phyloP scores from a whole-genome alignment of 352 stramenopile genomes.

The Plasmopara halstedii region DNA sequence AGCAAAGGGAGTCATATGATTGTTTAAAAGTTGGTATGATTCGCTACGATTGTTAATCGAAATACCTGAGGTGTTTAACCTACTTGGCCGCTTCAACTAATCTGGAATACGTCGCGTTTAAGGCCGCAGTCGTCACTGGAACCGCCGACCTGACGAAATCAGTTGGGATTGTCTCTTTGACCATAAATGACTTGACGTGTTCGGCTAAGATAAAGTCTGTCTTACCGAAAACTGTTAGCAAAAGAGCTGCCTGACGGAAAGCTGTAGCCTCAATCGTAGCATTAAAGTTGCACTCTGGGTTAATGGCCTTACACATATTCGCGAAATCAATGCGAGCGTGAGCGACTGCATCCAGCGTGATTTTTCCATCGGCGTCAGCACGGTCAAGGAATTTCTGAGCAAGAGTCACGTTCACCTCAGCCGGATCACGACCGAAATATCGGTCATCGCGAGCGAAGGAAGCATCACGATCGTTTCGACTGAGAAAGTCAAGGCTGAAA shows the following conservation, averaged over 20 bases:
- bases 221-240: slow-evolving; percentile 21
- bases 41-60: too few species aligned
- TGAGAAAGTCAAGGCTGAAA: slow-evolving; percentile 29
- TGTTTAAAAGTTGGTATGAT: too few species aligned
- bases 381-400: slow-evolving; percentile 16
- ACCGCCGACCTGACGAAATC: slow-evolving; percentile 13
- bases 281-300: slow-evolving; percentile 21
- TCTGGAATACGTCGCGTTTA: slow-evolving; percentile 9
- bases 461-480: slow-evolving; percentile 31
- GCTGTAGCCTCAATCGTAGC: slow-evolving; percentile 16
- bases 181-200: slow-evolving; percentile 22
- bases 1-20: too few species aligned
- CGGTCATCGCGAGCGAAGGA: slow-evolving; percentile 26
- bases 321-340: slow-evolving; percentile 15
- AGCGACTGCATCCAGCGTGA: slow-evolving; percentile 16
- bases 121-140: slow-evolving; percentile 9
- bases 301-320: slow-evolving; percentile 14
- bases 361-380: slow-evolving; percentile 16
- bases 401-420: slow-evolving; percentile 18
- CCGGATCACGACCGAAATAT: slow-evolving; percentile 25
- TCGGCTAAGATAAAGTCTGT: slow-evolving; percentile 14
- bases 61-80: not conserved
- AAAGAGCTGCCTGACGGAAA: slow-evolving; percentile 24
- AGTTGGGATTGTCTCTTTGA: slow-evolving; percentile 29
- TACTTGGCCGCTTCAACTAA: slow-evolving; percentile 4